Conservation (phyloP, 2,329 filamentous ascomycete genomes). For the Exutisphaerella laricina region DNA sequence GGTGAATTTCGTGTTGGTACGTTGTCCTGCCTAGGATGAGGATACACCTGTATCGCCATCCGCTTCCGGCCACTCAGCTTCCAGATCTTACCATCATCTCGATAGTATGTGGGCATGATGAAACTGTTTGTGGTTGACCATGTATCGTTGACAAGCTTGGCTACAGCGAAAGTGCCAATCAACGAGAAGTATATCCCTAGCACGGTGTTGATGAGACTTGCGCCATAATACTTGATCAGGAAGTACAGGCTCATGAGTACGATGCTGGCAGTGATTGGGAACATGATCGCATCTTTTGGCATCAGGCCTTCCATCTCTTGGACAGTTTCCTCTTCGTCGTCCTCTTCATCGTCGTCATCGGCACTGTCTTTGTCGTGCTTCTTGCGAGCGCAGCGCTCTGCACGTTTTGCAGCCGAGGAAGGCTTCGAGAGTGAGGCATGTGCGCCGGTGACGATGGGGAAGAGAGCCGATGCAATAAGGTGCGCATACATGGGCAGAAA, state of each 20-base stretch:
- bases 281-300: constrained; percentile 74
- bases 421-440: constrained; percentile 82
- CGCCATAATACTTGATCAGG: constrained; percentile 83
- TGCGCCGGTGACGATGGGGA: constrained; percentile 77
- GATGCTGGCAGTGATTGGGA: constrained; percentile 70
- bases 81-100: constrained; percentile 47
- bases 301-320: constrained; percentile 63
- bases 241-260: constrained; percentile 75
- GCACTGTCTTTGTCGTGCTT: constrained; percentile 4
- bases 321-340: constrained; percentile 49
- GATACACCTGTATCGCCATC: constrained; percentile 26
- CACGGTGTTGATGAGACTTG: constrained; percentile 73
- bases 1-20: constrained; percentile 38
- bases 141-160: constrained; percentile 66
- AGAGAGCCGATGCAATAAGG: constrained; percentile 63
- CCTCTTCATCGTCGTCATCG: constrained; percentile 46
- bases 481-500: constrained; percentile 55
- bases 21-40: neutral
- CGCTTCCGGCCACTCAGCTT: constrained; percentile 36
- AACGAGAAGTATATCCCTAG: constrained; percentile 77
- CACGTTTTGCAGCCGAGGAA: constrained; percentile 66
- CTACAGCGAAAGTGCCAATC: constrained; percentile 71
- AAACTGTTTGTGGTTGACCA: constrained; percentile 61
- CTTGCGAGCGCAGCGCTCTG: too few species aligned
- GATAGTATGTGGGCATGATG: constrained; percentile 69